These are phyloP conservation scores for Nemania sp. DNA, from an alignment of 2,329 filamentous ascomycete genomes.

Conservation along the genomic window DNA sequence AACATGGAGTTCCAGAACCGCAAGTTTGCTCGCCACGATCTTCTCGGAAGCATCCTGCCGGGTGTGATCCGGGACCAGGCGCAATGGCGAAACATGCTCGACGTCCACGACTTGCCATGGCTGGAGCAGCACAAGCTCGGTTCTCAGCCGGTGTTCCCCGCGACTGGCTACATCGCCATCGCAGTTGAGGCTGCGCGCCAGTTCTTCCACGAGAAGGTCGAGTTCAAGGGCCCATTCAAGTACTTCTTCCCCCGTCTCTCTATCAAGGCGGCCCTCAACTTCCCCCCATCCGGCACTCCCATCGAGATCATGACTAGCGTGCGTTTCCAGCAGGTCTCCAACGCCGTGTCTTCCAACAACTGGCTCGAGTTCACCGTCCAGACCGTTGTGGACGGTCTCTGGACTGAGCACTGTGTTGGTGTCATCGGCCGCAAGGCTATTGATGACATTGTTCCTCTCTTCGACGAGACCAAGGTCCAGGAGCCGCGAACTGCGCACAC, in stretches of 20 bases:
- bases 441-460: conserved; percentile 15
- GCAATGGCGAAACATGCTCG: conserved; percentile 27
- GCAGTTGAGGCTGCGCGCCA: conserved; percentile 23
- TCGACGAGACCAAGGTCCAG: conserved; percentile 14
- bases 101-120: conserved; percentile 24
- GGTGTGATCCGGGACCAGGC: conserved; percentile 15
- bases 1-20: conserved; percentile 16
- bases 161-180: conserved; percentile 24
- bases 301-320: conserved; percentile 26
- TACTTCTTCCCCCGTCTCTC: conserved; percentile 24
- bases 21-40: conserved; percentile 23
- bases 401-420: conserved; percentile 25
- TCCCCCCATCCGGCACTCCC: conserved; percentile 22
- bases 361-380: conserved; percentile 24
- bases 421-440: conserved; percentile 18
- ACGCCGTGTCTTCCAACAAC: conserved; percentile 21
- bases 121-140: conserved; percentile 20
- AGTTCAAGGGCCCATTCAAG: conserved; percentile 22
- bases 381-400: conserved; percentile 17
- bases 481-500: conserved; percentile 22
- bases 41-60: conserved; percentile 19
- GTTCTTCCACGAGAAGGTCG: conserved; percentile 20
- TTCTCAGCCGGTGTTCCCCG: conserved; percentile 21
- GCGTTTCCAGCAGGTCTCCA: conserved; percentile 18
- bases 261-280: conserved; percentile 20